A percentile compares a stretch with the other conserved stretches of the same genome.
phyloP scores from a whole-genome alignment of 345 rosid species.

The Microthlaspi erraticum region DNA sequence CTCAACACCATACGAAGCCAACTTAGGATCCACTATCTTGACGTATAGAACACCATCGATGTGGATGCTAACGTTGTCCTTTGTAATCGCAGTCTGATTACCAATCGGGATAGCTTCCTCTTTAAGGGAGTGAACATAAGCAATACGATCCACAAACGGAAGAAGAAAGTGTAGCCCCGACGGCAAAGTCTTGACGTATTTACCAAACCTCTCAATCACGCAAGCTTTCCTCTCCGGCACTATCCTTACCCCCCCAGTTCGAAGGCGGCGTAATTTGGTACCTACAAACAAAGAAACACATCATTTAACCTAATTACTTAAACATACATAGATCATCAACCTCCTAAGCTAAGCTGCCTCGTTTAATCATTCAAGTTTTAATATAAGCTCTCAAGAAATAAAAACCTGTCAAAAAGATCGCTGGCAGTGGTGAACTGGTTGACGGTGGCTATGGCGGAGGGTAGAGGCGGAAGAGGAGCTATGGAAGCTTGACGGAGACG shows the following conservation, averaged over 20 bases:
- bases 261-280: conserved; percentile 75
- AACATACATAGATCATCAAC: too few relatives aligned
- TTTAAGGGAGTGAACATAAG: conserved; percentile 94
- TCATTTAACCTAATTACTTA: neutral
- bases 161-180: conserved; percentile 88
- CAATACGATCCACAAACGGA: conserved; percentile 87
- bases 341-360: too few relatives aligned
- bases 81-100: conserved; percentile 89
- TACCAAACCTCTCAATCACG: conserved; percentile 91
- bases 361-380: too few relatives aligned
- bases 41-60: conserved; percentile 93
- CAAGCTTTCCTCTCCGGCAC: conserved; percentile 92
- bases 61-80: conserved; percentile 92
- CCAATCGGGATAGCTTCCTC: conserved; percentile 95
- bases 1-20: conserved; percentile 96
- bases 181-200: conserved; percentile 72
- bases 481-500: too few relatives aligned
- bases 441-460: too few relatives aligned
- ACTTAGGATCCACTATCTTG: conserved; percentile 87
- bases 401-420: too few relatives aligned
- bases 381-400: too few relatives aligned
- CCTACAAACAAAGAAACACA: conserved; percentile 36
- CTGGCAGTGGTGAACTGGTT: too few relatives aligned
- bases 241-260: conserved; percentile 90
- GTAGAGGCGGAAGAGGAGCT: too few relatives aligned